These are phyloP conservation scores for Xylaria telfairii DNA, from an alignment of 495 filamentous ascomycete genomes.

Conservation along the genomic window DNA sequence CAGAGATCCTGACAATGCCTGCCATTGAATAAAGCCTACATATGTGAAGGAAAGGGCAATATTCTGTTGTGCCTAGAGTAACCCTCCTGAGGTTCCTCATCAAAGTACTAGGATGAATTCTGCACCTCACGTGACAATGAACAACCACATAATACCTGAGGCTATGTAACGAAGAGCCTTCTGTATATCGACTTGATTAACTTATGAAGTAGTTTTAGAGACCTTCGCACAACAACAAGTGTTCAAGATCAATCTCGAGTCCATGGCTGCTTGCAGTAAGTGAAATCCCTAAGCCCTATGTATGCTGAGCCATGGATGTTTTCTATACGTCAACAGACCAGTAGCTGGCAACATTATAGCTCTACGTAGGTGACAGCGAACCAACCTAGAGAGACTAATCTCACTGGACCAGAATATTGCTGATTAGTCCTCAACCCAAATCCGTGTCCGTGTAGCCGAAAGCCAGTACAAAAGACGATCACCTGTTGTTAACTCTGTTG, in stretches of 20 bases:
- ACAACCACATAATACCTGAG: neutral
- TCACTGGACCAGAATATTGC: neutral
- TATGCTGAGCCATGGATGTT: neutral
- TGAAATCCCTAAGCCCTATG: neutral
- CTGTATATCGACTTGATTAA: too few species aligned
- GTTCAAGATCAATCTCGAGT: neutral
- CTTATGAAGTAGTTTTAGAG: neutral
- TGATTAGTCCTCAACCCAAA: neutral
- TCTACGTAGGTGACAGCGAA: neutral
- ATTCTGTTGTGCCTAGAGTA: neutral
- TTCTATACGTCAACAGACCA: neutral
- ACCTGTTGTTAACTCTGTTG: neutral
- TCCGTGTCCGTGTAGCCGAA: neutral
- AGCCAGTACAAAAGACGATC: neutral
- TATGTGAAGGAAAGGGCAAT: neutral
- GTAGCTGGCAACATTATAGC: neutral
- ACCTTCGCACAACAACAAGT: neutral
- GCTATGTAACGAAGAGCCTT: neutral
- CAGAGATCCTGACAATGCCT: too few species aligned
- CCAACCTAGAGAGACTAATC: neutral
- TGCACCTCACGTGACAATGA: neutral
- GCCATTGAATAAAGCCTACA: neutral
- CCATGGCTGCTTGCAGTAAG: neutral
- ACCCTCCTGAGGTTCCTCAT: neutral
- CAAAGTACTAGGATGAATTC: neutral